A percentile compares a stretch with the other conserved stretches of the same genome.
phyloP scores from a whole-genome alignment of 441 rosid species.

The Eutrema salsugineum region DNA sequence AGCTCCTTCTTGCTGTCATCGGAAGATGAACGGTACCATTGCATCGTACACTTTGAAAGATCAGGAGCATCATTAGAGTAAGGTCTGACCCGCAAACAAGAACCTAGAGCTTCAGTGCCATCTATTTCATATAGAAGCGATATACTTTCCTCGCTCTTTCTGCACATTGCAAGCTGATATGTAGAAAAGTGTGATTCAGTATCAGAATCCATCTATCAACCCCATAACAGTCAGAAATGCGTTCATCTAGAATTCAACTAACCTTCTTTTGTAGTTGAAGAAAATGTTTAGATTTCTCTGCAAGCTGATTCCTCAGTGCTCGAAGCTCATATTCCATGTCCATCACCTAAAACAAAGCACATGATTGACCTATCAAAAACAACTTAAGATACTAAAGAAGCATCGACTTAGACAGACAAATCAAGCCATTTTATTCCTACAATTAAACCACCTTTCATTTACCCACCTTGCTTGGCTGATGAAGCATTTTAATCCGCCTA shows the following conservation, averaged over 20 bases:
- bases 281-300: constrained; percentile 80
- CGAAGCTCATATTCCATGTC: constrained; percentile 96
- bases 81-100: constrained; percentile 59
- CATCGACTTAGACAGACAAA: neutral
- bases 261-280: constrained; percentile 85
- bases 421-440: neutral
- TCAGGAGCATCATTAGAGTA: constrained; percentile 70
- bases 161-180: constrained; percentile 66
- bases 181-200: neutral
- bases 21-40: constrained; percentile 83
- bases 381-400: neutral
- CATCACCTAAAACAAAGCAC: constrained; percentile 65
- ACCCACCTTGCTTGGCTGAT: constrained; percentile 92
- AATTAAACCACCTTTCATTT: neutral
- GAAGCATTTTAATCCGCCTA: constrained; percentile 96
- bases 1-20: constrained; percentile 76
- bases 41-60: constrained; percentile 66
- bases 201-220: constrained; percentile 13
- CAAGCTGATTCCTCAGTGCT: constrained; percentile 87
- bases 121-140: constrained; percentile 65
- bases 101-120: constrained; percentile 87
- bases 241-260: neutral
- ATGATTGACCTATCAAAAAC: neutral
- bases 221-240: neutral
- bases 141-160: constrained; percentile 47